Conservation (phyloP, 225 moss, liverwort and hornwort species). For the Takakia lepidozioides region DNA sequence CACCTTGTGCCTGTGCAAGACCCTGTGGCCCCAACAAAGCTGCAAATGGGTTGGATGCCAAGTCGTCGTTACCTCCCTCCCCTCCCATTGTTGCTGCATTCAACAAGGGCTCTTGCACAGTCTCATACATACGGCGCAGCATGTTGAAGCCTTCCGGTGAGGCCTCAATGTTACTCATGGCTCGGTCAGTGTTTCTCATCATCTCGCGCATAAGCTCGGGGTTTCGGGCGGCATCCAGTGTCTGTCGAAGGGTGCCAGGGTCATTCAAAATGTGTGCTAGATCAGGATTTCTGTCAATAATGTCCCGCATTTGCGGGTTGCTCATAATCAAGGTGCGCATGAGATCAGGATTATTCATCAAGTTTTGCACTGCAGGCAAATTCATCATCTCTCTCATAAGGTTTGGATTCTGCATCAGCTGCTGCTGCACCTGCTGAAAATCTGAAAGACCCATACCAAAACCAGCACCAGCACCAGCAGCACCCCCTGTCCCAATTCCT, state of each 20-base stretch:
- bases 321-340: conserved; percentile 97
- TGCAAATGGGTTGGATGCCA: conserved; percentile 87
- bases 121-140: conserved; percentile 99
- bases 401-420: conserved; percentile 98
- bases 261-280: conserved; percentile 94
- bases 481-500: conserved; percentile 10
- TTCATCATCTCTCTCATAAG: conserved; percentile 99
- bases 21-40: conserved; percentile 70
- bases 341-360: conserved; percentile 98
- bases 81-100: conserved; percentile 96
- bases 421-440: conserved; percentile 99
- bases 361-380: conserved; percentile 95
- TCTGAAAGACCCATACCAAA: conserved; percentile 87
- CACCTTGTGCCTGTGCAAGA: conserved; percentile 48
- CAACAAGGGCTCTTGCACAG: conserved; percentile 90
- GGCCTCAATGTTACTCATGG: conserved; percentile 99
- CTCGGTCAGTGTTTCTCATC: conserved; percentile 99
- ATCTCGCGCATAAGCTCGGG: conserved; percentile 99
- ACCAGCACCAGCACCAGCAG: conserved; percentile 28
- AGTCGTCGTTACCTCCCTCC: conserved; percentile 75
- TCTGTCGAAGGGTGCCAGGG: conserved; percentile 92
- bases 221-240: conserved; percentile 93
- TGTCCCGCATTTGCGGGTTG: conserved; percentile 97
- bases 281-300: conserved; percentile 96
- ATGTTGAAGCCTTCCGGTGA: conserved; percentile 99